Conservation (phyloP, 2,329 filamentous ascomycete species). For the Alternaria gansuensis region DNA sequence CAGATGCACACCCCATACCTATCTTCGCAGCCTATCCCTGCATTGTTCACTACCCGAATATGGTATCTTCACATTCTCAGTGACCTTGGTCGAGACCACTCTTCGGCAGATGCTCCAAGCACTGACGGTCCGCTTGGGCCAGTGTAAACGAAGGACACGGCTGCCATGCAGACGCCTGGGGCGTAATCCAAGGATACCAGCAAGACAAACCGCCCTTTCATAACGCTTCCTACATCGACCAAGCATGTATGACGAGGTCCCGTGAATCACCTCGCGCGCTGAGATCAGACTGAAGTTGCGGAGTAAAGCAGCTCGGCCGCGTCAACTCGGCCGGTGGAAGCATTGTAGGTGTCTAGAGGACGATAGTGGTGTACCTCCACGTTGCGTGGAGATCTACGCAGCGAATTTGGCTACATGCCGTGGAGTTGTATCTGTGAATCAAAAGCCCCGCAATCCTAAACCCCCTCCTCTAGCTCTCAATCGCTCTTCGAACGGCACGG, state of each 20-base stretch:
- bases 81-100: slow-evolving; percentile 7
- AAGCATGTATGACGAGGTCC: neutral
- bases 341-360: neutral
- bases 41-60: slow-evolving; percentile 1
- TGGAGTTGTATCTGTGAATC: neutral
- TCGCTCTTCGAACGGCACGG: slow-evolving; percentile 5
- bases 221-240: neutral
- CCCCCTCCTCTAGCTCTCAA: neutral
- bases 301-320: neutral
- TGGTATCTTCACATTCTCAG: slow-evolving; percentile 9
- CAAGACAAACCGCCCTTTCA: slow-evolving; percentile 1
- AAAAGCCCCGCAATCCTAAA: slow-evolving; percentile 5
- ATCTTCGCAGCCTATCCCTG: slow-evolving; percentile 8
- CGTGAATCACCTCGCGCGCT: neutral
- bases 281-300: neutral
- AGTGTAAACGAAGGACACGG: neutral
- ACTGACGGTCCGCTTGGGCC: neutral
- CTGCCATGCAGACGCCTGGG: neutral
- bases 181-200: neutral
- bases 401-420: neutral
- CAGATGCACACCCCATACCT: slow-evolving; percentile 12
- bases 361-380: neutral
- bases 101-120: slow-evolving; percentile 8
- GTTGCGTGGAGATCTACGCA: neutral
- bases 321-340: neutral